Evolutionary conservation across 1,284 basidiomycete species (phyloP), one percentile per base, ranked within the genome.

Genomic region (Trametes versicolor): DNA sequence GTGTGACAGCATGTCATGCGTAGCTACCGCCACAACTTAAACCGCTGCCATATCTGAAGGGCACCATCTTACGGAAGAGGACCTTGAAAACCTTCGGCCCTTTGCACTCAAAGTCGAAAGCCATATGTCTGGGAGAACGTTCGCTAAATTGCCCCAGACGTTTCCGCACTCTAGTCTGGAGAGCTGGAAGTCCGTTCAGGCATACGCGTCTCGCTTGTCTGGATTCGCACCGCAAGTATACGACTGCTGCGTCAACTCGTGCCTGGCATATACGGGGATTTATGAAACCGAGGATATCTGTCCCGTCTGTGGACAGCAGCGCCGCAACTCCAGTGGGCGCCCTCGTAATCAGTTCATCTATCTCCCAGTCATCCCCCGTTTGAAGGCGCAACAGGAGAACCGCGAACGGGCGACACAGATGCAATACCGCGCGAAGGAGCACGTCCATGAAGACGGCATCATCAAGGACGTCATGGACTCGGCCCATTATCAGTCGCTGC

Each of bases 171-270:
- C 63, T 0, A n/a, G 60, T 9, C 5, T 74, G 19, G 15, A 17
- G 0, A 64, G 62, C 8, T 71, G 65, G 63, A 66, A 71, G 45
- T 8, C 17, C 0, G 21, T 66, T 0, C 58, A 64, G 25, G 23
- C 65, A 2, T 67, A 39, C 0, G 55, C 59, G 6, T 55, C 69
- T 61, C 55, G 21, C 29, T 71, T 77, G 51, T 71, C 77, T 2
- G 71, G 71, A 0, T 74, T 78, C 52, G 70, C 73, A 29, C 77
- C 77, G 12, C 55, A 71, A 9, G 34, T 63, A 0, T 79, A 77
- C 53, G 72, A 79, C 61, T 79, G 77, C 58, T 79, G 78, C 58
- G 29, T 71, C 3, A 76, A 77, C 51, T 78, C 75, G 0, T 80
- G 78, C 50, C 63, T 68, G 39, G 74, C 72, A 50, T 79, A 70